Base-by-base conservation (phyloP, 1,284 basidiomycete species). In the Puccinia coronata region DNA sequence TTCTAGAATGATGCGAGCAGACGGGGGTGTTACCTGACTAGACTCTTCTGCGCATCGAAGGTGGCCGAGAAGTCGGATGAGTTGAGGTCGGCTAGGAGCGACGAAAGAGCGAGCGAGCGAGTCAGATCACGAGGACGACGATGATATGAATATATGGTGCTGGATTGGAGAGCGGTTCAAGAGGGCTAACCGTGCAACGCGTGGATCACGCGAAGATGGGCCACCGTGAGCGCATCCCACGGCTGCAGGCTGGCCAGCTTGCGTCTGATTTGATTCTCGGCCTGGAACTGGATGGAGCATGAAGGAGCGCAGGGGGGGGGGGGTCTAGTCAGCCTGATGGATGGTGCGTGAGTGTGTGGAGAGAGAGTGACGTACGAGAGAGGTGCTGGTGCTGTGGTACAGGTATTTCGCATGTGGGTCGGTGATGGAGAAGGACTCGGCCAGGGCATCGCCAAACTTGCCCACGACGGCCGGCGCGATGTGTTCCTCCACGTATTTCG, bases 401-500 rank as follows among this genome's bases (percentile, higher is more conserved):
- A 80, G 77, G 59, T 59, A 9, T 61, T 72, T 80, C 36, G 23
- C 65, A 25, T 80, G 77, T 20, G 14, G 36, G 57, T 80, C 77
- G 51, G 31, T 59, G 36, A 72, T 71, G 16, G 77, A 80, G 55
- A 80, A 70, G 61, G 28, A 39, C 20, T 59, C 57, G n/a, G 79
- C 79, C n/a, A 80, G 25, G 39, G 55, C 79, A 16, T 73, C 79
- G 28, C 79, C 79, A 43, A 47, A 72, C 43, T 67, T 57, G 28
- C 41, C 59, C 5, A 31, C 4, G 14, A 80, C 59, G 25, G 79
- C 39, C 0, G 69, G 79, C 14, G 55, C 41, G 47, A 80, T 47
- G 57, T 65, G 31, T 53, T 80, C 79, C 49, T 80, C 79, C 6
- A 70, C 79, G 49, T 80, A 72, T 55, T 80, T 80, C 6, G 65